A percentile compares a stretch with the other conserved stretches of the same genome.
Evolutionary conservation across 768 basidiomycete genomes (phyloP).

Genomic region (Collybia mongolica): DNA sequence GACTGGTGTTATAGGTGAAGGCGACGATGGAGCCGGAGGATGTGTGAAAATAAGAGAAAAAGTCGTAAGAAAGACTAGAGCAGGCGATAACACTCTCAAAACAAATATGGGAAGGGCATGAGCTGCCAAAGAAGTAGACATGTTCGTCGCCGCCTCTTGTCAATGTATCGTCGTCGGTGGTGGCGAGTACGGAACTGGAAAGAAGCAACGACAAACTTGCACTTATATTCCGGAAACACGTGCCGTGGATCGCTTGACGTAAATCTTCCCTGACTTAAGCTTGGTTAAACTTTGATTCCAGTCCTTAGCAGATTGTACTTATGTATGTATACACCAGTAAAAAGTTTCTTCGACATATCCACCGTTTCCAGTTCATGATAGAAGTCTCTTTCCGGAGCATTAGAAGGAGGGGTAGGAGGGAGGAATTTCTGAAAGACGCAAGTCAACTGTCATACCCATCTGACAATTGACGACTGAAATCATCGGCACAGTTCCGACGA

Average conservation of each 20-base stretch:
- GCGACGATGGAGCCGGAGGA: constrained; percentile 42
- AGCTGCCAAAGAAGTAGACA: constrained; percentile 18
- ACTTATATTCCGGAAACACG: constrained; percentile 23
- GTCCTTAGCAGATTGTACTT: too few relatives aligned
- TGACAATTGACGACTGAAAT: too few relatives aligned
- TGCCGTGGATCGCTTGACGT: constrained; percentile 19
- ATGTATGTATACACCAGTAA: too few relatives aligned
- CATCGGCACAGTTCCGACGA: too few relatives aligned
- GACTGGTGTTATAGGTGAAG: constrained; percentile 74
- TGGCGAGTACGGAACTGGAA: constrained; percentile 11
- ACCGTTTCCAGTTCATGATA: too few relatives aligned
- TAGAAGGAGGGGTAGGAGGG: too few relatives aligned
- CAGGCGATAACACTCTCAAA: constrained; percentile 67
- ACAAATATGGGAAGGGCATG: constrained; percentile 42
- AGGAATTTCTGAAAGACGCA: too few relatives aligned
- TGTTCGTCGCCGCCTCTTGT: constrained; percentile 26
- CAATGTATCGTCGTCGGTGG: constrained; percentile 16
- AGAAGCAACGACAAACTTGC: constrained; percentile 5
- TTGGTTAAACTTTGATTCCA: constrained; percentile 1
- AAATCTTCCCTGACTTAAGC: constrained; percentile 4
- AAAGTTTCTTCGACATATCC: too few relatives aligned
- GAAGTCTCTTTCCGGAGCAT: too few relatives aligned
- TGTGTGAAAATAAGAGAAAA: constrained; percentile 57
- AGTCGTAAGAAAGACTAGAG: constrained; percentile 59
- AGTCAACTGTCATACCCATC: too few relatives aligned